Evolutionary conservation across 179 eudicot species (phyloP), one percentile per base, ranked within the genome.

Genomic region (Amaranthus tricolor): DNA sequence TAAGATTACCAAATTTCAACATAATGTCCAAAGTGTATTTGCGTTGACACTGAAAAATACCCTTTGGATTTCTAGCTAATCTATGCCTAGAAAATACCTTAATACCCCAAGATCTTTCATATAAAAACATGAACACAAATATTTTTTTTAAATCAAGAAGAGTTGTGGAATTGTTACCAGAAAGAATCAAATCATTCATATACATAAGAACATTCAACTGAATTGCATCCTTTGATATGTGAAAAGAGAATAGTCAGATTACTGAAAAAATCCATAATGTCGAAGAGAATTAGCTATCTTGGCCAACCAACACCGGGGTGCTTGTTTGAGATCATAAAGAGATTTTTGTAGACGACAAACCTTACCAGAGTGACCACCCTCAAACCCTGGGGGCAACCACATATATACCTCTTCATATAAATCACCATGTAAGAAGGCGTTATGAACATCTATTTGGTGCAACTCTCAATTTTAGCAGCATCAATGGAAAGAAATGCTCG

Each of bases 321-420:
- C 69, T n/a, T 65, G 69, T 5, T 45, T 44, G 15, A 65, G 52
- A 15, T 17, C 69, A 65, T 65, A 65, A 6, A 65, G n/a, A 15
- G 19, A 67, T 49, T 49, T 67, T 0, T 43, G 56, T 8, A 67
- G 49, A 2, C 71, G 24, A 67, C 71, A 50, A 6, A 67, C 71
- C 70, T 24, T 24, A 24, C 4, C 9, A 15, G 54, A 15, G 6
- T 11, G 0, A 6, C 20, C 45, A 5, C 15, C 14, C 21, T 3
- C 6, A 45, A 66, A 15, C 0, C 53, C 1, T 19, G 70, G 17
- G 50, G 70, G 0, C 47, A 48, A 24, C 31, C 31, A 2, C 31
- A 24, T 24, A 24, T 24, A 24, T 24, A 24, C 31, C 31, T 24
- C 31, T 24, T 24, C 1, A 24, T 1, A 1, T 24, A 24, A 1